A percentile compares a stretch with the other conserved stretches of the same genome.
Conservation (phyloP, 805 yeast species). For the Myxozyma sirexii region DNA sequence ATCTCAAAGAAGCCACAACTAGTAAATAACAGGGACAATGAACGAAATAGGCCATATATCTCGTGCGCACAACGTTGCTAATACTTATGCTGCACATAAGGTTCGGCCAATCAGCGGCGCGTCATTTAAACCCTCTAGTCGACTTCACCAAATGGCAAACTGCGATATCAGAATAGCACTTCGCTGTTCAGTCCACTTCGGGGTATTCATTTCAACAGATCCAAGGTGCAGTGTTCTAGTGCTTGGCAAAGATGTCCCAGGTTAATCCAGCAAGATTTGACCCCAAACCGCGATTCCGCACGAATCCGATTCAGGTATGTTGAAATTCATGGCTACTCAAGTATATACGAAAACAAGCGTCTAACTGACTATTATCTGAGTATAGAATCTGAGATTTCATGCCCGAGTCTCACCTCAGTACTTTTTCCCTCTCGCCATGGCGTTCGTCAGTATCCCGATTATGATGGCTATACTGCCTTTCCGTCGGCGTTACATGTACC, state of each 20-base stretch:
- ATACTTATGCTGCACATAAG: not conserved
- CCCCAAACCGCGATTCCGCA: slow-evolving; percentile 12
- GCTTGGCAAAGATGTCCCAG: not conserved
- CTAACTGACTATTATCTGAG: not conserved
- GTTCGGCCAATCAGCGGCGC: slow-evolving; percentile 9
- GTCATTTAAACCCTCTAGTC: not conserved
- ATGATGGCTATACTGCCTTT: slow-evolving; percentile 33
- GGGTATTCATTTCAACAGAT: not conserved
- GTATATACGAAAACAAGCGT: not conserved
- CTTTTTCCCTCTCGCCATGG: slow-evolving; percentile 61
- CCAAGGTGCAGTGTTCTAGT: not conserved
- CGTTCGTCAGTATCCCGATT: slow-evolving; percentile 45
- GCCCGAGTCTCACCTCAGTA: slow-evolving; percentile 74
- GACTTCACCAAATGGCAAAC: not conserved
- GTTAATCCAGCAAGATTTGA: not conserved
- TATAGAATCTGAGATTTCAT: slow-evolving; percentile 60
- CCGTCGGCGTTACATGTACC: slow-evolving; percentile 52
- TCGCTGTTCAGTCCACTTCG: not conserved
- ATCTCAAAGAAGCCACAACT: too few relatives aligned
- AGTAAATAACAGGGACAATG: too few relatives aligned
- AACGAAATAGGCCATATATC: too few relatives aligned
- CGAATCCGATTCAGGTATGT: slow-evolving; percentile 22
- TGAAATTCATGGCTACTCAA: not conserved
- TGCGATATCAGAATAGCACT: not conserved
- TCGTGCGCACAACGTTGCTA: not conserved